Percentiles rank a stretch among this genome's conserved stretches.
phyloP scores from a whole-genome alignment of 73 alveolate genomes.

The Paramecium pentaurelia region DNA sequence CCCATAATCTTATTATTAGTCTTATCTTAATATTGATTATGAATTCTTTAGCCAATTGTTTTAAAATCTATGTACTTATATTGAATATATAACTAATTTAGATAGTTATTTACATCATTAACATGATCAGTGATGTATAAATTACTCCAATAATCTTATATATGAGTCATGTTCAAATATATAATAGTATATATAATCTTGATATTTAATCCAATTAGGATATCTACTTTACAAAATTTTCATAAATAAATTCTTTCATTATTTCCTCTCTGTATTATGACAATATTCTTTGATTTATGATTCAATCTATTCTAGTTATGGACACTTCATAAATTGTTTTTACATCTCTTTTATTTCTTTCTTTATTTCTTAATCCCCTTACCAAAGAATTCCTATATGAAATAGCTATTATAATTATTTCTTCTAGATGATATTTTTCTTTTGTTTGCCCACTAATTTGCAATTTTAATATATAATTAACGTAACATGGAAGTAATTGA shows the following conservation, averaged over 20 bases:
- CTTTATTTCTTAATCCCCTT: background rate
- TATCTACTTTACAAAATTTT: background rate
- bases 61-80: background rate
- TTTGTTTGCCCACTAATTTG: background rate
- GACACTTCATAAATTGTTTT: background rate
- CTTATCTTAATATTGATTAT: background rate
- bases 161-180: background rate
- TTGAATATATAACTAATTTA: background rate
- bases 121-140: background rate
- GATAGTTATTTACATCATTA: background rate
- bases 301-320: background rate
- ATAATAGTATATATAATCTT: background rate
- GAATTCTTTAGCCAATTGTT: background rate
- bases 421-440: background rate
- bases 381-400: background rate
- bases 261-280: background rate
- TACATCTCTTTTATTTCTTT: background rate
- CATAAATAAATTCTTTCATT: background rate
- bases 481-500: constrained; percentile 18
- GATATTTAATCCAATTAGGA: background rate
- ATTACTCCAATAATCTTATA: background rate
- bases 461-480: background rate
- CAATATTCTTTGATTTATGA: background rate
- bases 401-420: background rate
- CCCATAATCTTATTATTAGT: background rate